phyloP scores from a whole-genome alignment of 805 yeast genomes.

The Saccharomycopsis oosterbeekiorum region DNA sequence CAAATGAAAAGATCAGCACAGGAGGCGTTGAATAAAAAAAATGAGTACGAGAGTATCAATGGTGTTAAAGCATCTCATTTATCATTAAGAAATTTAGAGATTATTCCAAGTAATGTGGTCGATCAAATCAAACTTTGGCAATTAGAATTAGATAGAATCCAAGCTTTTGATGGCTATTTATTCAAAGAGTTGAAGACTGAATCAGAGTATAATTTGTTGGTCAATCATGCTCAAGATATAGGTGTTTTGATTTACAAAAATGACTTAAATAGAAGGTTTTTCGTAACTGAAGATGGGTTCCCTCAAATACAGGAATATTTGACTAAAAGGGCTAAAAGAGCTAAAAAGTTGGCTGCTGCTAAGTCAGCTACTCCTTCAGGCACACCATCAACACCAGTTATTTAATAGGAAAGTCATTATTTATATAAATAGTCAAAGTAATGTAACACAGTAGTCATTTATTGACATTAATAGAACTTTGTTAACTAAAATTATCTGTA shows the following conservation, averaged over 20 bases:
- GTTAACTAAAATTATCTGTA: background rate
- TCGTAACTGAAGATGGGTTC: constrained; percentile 81
- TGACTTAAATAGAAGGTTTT: constrained; percentile 56
- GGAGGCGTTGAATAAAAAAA: constrained; percentile 53
- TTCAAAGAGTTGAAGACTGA: constrained; percentile 77
- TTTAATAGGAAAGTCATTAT: no score
- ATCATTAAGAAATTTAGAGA: constrained; percentile 19
- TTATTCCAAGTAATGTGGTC: constrained; percentile 90
- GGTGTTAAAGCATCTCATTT: constrained; percentile 29
- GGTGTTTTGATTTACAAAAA: constrained; percentile 91
- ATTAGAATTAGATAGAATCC: constrained; percentile 85
- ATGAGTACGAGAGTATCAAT: constrained; percentile 49
- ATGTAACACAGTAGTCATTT: background rate
- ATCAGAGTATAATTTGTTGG: constrained; percentile 63
- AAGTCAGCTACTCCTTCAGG: background rate
- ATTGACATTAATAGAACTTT: background rate
- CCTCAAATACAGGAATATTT: constrained; percentile 88
- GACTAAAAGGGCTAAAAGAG: constrained; percentile 37
- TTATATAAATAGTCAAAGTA: no score
- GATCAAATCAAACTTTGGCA: constrained; percentile 97
- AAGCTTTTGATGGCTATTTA: constrained; percentile 75
- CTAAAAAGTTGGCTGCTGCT: background rate
- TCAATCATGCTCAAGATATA: constrained; percentile 76
- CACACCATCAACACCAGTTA: background rate
- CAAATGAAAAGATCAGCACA: constrained; percentile 75